These are phyloP conservation scores for Cornus florida DNA, from an alignment of 148 eudicot genomes.

Conservation along the genomic window DNA sequence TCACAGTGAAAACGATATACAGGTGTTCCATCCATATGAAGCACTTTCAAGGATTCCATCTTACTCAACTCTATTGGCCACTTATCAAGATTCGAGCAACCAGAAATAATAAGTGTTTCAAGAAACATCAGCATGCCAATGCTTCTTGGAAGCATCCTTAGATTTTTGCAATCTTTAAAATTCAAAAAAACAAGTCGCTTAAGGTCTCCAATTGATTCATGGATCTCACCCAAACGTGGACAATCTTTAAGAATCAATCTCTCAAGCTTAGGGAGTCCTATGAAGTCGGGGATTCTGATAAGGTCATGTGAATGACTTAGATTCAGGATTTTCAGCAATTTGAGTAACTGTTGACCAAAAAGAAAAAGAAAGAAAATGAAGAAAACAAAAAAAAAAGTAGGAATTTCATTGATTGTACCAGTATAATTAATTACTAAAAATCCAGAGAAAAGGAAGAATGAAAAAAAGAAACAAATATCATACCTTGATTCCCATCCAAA, in stretches of 20 bases:
- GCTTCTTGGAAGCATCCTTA: conserved; percentile 4
- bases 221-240: conserved; percentile 1
- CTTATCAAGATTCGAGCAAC: conserved; percentile 10
- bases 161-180: conserved; percentile 12
- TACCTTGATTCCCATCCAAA: neutral
- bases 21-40: neutral
- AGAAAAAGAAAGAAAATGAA: too few species aligned
- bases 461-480: neutral
- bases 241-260: neutral
- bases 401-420: neutral
- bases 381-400: too few species aligned
- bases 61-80: neutral
- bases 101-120: conserved; percentile 4
- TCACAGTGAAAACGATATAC: neutral
- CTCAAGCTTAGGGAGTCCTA: neutral
- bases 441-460: too few species aligned
- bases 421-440: neutral
- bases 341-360: neutral
- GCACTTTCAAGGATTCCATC: neutral
- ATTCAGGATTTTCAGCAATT: neutral
- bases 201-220: conserved; percentile 3
- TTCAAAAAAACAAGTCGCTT: conserved; percentile 6
- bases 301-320: neutral
- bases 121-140: conserved; percentile 1
- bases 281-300: neutral